Conservation (phyloP, 169 alveolate species). For the Eimeria mitis region DNA sequence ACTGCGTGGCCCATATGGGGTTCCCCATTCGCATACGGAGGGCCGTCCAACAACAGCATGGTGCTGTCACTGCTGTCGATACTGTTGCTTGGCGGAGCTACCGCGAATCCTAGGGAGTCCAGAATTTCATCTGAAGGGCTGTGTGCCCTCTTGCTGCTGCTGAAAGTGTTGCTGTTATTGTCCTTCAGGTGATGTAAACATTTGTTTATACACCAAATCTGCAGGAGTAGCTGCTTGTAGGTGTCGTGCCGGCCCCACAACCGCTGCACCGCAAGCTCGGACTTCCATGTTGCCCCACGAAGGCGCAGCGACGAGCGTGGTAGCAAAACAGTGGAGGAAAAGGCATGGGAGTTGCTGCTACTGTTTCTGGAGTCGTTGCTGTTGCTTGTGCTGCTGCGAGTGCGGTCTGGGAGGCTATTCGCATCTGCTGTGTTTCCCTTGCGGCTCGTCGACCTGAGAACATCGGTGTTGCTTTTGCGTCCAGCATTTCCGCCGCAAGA, state of each 20-base stretch:
- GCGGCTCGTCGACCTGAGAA: neutral
- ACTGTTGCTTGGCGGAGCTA: constrained; percentile 25
- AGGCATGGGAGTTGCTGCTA: constrained; percentile 47
- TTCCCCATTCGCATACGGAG: constrained; percentile 94
- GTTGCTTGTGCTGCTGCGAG: neutral
- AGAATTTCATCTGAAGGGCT: constrained; percentile 9
- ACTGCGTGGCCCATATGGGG: constrained; percentile 94
- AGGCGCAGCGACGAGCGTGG: constrained; percentile 52
- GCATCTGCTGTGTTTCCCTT: neutral
- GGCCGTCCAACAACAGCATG: constrained; percentile 90
- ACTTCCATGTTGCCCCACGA: constrained; percentile 31
- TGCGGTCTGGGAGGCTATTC: neutral
- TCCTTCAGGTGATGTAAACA: constrained; percentile 31
- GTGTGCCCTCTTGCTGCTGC: neutral
- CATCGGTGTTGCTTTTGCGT: neutral
- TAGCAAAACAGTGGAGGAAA: constrained; percentile 55
- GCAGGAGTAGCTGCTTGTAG: constrained; percentile 72
- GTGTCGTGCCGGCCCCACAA: constrained; percentile 67
- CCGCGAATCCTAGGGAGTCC: constrained; percentile 39
- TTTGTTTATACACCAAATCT: constrained; percentile 53
- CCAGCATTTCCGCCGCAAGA: neutral
- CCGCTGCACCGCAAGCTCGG: constrained; percentile 76
- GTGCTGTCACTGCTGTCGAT: constrained; percentile 20
- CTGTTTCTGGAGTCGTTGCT: neutral
- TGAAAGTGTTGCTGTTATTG: neutral